Evolutionary conservation across 805 yeast species (phyloP).

Genomic region (Wickerhamomyces chaumierensis): DNA sequence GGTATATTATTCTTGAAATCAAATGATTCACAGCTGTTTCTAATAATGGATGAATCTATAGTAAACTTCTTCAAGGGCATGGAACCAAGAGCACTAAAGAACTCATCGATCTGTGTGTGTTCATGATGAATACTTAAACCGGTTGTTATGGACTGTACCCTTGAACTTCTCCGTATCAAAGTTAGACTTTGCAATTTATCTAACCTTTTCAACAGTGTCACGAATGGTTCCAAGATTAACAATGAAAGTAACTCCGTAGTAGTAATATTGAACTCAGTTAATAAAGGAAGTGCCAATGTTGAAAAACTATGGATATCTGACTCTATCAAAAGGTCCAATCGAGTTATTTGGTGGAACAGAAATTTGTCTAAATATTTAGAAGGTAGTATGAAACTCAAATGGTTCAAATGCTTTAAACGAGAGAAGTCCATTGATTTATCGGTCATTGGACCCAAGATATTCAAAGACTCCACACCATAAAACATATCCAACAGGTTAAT

Average conservation of each 20-base stretch:
- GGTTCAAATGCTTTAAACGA: conserved; percentile 1
- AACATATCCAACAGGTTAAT: neutral
- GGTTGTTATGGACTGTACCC: conserved; percentile 1
- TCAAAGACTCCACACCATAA: conserved; percentile 6
- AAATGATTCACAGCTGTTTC: neutral
- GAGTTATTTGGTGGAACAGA: neutral
- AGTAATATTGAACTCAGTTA: conserved; percentile 8
- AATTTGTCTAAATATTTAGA: neutral
- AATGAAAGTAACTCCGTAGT: conserved; percentile 1
- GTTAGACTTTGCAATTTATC: neutral
- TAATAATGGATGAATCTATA: conserved; percentile 3
- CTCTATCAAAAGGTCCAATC: conserved; percentile 8
- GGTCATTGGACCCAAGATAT: conserved; percentile 6
- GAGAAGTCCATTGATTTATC: neutral
- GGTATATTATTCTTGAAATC: neutral
- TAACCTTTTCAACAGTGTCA: conserved; percentile 1
- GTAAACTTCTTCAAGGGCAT: neutral
- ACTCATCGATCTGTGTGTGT: neutral
- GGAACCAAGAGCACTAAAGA: conserved; percentile 1
- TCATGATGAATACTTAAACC: neutral
- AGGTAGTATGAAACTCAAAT: conserved; percentile 6
- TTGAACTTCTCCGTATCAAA: conserved; percentile 2
- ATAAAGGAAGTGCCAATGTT: neutral
- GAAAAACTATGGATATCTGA: conserved; percentile 1
- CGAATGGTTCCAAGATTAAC: conserved; percentile 1